Percentiles rank a stretch among this genome's conserved stretches.
Evolutionary conservation across 2,329 filamentous ascomycete species (phyloP).

Genomic region (Triangularia setosa): DNA sequence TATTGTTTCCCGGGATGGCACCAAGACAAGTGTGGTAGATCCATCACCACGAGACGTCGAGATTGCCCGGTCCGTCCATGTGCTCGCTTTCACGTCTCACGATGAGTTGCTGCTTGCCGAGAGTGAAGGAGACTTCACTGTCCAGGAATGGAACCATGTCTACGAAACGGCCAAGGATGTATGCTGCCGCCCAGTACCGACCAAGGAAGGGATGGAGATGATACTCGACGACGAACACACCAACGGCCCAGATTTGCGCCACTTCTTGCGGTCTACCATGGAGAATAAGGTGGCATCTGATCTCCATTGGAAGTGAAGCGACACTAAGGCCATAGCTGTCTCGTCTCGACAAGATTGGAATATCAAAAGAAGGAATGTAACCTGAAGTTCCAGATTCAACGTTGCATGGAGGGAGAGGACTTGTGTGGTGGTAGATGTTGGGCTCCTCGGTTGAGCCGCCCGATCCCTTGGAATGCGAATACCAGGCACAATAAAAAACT

Average conservation of each 20-base stretch:
- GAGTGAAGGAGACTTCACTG: conserved; percentile 74
- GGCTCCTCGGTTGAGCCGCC: neutral
- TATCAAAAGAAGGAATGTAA: neutral
- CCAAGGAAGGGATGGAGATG: conserved; percentile 39
- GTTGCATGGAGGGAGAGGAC: neutral
- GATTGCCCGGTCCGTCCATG: conserved; percentile 68
- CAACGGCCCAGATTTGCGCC: conserved; percentile 49
- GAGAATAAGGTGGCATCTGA: conserved; percentile 51
- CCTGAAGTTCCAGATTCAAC: neutral
- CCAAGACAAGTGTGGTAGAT: conserved; percentile 47
- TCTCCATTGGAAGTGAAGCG: conserved; percentile 54
- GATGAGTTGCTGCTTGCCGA: conserved; percentile 72
- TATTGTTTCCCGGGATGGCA: conserved; percentile 42
- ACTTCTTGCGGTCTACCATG: conserved; percentile 60
- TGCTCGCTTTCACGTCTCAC: conserved; percentile 74
- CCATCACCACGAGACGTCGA: conserved; percentile 62
- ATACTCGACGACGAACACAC: conserved; percentile 43
- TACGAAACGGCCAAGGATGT: conserved; percentile 60
- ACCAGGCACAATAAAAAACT: neutral
- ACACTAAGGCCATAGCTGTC: neutral
- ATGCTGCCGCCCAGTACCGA: conserved; percentile 51
- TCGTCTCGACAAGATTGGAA: neutral
- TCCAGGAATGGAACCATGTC: conserved; percentile 70
- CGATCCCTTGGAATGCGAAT: neutral
- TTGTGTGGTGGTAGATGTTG: neutral